Base-by-base conservation (phyloP, 768 basidiomycete genomes). In the Flagelloscypha sp. region DNA sequence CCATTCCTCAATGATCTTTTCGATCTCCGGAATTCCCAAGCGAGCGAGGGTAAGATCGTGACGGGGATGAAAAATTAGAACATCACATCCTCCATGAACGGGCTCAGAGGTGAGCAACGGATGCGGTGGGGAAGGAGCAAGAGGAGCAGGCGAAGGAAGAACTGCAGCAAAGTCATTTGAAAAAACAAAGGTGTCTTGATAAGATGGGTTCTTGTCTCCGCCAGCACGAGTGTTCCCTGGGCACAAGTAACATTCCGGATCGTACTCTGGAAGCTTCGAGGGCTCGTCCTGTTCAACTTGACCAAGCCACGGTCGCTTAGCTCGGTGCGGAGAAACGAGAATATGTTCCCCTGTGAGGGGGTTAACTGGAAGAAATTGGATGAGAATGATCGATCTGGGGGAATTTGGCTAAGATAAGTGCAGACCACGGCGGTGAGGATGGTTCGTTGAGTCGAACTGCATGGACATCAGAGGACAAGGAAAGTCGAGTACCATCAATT, bases 301-400 rank as follows among this genome's bases (percentile, higher is more conserved):
- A 20, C 90, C 90, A 25, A 79, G 69, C 92, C 92, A 95, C 10
- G 92, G 92, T 13, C 92, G 76, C 49, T 85, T 88, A 6, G 70
- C 87, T 34, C 92, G 82, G 56, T 94, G 90, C 0, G 90, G 87
- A 24, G 88, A 90, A 23, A 90, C 83, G 22, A 93, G 76, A 36
- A 90, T 62, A 50, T 85, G 68, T 47, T 81, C 80, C 40, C 74
- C 70, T 1, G 74, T 78, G 39, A 93, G 70, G 3, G 89, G 86
- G 49, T 93, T 93, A 53, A 74, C 87, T 90, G 49, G 10, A 30
- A 37, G 34, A 15, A 17, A 13, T 20, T 36, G 36, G 25, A 33
- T 41, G 23, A 40, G 24, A 34, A 13, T 20, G 28, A 13, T 24
- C 34, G 25, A 40, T 24, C 20, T 25, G 33, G 21, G 24, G 43